Base-by-base conservation (phyloP, 1,284 basidiomycete species). In the Cerioporus squamosus region DNA sequence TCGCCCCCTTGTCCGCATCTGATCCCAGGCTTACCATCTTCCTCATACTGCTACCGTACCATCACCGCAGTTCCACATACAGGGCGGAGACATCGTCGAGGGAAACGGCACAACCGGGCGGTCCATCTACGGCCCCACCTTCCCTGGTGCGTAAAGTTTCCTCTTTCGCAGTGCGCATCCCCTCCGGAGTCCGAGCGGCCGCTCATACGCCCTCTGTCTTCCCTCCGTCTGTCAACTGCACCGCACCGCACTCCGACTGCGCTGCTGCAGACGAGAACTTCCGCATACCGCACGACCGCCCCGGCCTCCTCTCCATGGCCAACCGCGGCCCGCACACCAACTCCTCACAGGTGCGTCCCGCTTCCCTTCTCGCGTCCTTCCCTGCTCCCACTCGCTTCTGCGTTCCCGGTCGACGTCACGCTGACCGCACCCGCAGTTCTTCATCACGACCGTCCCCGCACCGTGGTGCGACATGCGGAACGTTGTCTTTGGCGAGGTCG, bases 401-500 rank as follows among this genome's bases (percentile, higher is more conserved):
- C 29, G 10, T 29, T 10, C 29, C 29, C 29, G 10, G 17, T 23
- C 52, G 12, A 45, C 44, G 12, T 18, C 23, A 5, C 43, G 39
- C 23, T 38, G 43, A 26, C 23, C 24, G 45, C 44, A 14, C 22
- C 8, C 14, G 33, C 81, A 90, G 76, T 90, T 88, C 76, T 90
- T 90, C 73, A 84, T 90, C 68, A 90, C 87, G 2, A 87, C 85
- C 7, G 80, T 81, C 0, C 81, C 85, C 1, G 81, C 81, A 26
- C 82, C 83, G 5, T 87, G 85, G 83, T 77, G 87, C 46, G 75
- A 77, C 65, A 72, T 77, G 47, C 78, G 80, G 64, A 79, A 82
- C 68, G 80, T 82, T 64, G 80, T 82, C 29, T 84, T 84, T 64
- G 83, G 83, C 62, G 62, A 69, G 65, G 78, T 81, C 46, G 45